Evolutionary conservation across 2,329 filamentous ascomycete genomes (phyloP).

Genomic region (Aspergillus fumigatiaffinis): DNA sequence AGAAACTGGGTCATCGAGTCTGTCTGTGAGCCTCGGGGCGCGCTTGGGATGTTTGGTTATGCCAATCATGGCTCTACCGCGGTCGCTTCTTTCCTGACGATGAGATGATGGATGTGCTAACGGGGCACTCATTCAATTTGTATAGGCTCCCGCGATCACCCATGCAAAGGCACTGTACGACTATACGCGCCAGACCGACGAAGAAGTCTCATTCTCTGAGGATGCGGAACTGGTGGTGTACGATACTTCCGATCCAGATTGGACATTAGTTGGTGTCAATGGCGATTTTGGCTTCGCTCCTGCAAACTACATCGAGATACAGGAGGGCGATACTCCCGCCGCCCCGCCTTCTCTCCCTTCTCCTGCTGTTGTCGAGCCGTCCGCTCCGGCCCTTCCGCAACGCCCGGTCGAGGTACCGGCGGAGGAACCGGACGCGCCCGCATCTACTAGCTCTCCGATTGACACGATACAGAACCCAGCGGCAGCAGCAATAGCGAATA

Average conservation of each 20-base stretch:
- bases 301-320: conserved; percentile 87
- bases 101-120: conserved; percentile 3
- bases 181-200: conserved; percentile 93
- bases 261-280: conserved; percentile 84
- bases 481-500: conserved; percentile 55
- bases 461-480: conserved; percentile 48
- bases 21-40: background rate
- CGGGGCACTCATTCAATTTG: conserved; percentile 7
- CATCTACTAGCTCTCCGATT: conserved; percentile 32
- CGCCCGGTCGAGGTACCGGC: conserved; percentile 21
- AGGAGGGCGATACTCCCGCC: conserved; percentile 49
- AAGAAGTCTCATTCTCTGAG: conserved; percentile 93
- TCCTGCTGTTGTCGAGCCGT: conserved; percentile 31
- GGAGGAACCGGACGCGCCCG: conserved; percentile 24
- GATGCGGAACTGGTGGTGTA: conserved; percentile 79
- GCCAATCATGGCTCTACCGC: background rate
- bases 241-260: conserved; percentile 89
- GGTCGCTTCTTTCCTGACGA: background rate
- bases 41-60: background rate
- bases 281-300: conserved; percentile 91
- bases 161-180: conserved; percentile 94
- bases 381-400: conserved; percentile 37
- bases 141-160: conserved; percentile 60
- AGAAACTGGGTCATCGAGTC: background rate
- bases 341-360: conserved; percentile 22